These are phyloP conservation scores for Eutypella sp. DNA, from an alignment of 2,329 filamentous ascomycete genomes.

Conservation along the genomic window DNA sequence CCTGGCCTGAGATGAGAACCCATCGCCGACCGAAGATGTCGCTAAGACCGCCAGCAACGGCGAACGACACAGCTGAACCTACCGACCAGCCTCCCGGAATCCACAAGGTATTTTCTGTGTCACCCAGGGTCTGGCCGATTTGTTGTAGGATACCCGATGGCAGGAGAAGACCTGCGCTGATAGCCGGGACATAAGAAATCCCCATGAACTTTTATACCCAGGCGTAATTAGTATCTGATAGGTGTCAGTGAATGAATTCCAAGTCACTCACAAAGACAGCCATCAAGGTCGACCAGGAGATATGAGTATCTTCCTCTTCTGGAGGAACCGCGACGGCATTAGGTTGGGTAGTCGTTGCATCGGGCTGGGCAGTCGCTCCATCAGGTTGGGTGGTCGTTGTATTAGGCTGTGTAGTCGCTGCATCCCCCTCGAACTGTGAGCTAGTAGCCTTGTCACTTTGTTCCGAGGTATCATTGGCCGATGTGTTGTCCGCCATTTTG, in stretches of 20 bases:
- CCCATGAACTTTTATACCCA: conserved; percentile 12
- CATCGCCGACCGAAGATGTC: conserved; percentile 18
- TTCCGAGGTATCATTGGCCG: too few species aligned
- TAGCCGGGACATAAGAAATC: conserved; percentile 13
- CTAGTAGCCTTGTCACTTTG: too few species aligned
- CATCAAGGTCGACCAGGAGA: conserved; percentile 12
- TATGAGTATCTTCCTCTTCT: not conserved
- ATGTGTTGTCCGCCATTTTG: too few species aligned
- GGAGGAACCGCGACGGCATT: not conserved
- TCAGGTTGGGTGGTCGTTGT: too few species aligned
- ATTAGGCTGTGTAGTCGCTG: too few species aligned
- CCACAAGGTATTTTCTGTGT: conserved; percentile 18
- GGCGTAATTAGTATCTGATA: not conserved
- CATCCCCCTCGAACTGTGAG: too few species aligned
- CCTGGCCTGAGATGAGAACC: conserved; percentile 13
- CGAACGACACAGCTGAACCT: conserved; percentile 13
- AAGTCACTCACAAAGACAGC: conserved; percentile 15
- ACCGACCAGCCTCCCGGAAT: conserved; percentile 15
- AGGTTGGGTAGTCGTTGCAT: too few species aligned
- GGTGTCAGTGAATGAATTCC: not conserved
- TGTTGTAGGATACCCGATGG: conserved; percentile 19
- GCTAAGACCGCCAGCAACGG: conserved; percentile 20
- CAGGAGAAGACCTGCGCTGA: conserved; percentile 15
- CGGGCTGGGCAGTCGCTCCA: too few species aligned
- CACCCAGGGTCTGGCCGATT: conserved; percentile 15